Conservation (phyloP, 805 yeast genomes). For the Wickerhamomyces bisporus region DNA sequence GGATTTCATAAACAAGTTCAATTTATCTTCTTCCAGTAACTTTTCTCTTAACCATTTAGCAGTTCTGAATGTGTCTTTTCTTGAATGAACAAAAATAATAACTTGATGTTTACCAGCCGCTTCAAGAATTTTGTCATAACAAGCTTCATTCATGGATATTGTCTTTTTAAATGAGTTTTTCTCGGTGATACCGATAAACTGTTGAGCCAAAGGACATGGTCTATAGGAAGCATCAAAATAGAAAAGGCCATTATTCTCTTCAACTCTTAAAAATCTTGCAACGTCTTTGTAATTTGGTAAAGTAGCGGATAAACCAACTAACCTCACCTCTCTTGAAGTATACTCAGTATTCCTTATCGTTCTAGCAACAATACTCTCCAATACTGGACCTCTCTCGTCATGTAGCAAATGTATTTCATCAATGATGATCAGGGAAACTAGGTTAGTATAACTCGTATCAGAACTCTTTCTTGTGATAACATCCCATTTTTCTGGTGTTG, state of each 20-base stretch:
- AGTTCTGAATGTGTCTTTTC: conserved; percentile 85
- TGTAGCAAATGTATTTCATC: conserved; percentile 93
- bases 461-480: conserved; percentile 80
- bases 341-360: conserved; percentile 44
- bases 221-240: conserved; percentile 79
- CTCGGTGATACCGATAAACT: conserved; percentile 83
- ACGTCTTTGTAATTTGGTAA: conserved; percentile 87
- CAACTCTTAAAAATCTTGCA: conserved; percentile 71
- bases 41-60: conserved; percentile 69
- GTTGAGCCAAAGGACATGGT: conserved; percentile 91
- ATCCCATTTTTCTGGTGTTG: conserved; percentile 98
- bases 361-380: conserved; percentile 84
- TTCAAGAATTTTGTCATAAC: conserved; percentile 74
- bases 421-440: conserved; percentile 68
- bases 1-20: conserved; percentile 38
- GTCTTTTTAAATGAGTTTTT: conserved; percentile 70
- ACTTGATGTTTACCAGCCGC: conserved; percentile 67
- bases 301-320: conserved; percentile 90
- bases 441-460: conserved; percentile 57
- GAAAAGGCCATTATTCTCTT: conserved; percentile 54
- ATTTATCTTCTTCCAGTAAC: conserved; percentile 49
- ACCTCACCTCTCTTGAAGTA: conserved; percentile 48
- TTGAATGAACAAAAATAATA: conserved; percentile 87
- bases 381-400: conserved; percentile 92
- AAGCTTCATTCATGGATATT: conserved; percentile 85